phyloP scores from a whole-genome alignment of 108 stramenopile species.

The Aurantiochytrium sp. region DNA sequence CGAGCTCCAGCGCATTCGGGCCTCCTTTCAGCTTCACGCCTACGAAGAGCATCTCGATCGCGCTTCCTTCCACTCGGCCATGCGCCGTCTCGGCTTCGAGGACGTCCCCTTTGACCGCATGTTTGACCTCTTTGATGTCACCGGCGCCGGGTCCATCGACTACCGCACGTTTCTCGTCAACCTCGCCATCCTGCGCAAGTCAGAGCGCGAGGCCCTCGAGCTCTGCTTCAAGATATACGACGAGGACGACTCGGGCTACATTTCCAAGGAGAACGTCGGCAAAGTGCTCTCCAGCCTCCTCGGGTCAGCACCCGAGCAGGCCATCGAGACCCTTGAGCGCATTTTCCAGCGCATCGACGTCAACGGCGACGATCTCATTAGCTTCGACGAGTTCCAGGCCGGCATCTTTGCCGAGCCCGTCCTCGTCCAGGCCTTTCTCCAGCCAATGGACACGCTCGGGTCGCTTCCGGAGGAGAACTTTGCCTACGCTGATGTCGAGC shows the following conservation, averaged over 20 bases:
- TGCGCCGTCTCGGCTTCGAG: slow-evolving; percentile 15
- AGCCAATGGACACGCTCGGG: background rate
- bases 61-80: background rate
- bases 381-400: background rate
- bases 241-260: background rate
- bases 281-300: background rate
- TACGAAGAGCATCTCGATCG: background rate
- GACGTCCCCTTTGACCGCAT: slow-evolving; percentile 13
- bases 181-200: background rate
- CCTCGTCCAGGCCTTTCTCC: slow-evolving; percentile 6
- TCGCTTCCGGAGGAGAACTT: background rate
- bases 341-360: slow-evolving; percentile 5
- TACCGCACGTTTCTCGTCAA: background rate
- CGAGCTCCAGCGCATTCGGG: background rate
- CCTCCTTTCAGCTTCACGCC: slow-evolving; percentile 28
- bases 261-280: background rate
- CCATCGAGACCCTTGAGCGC: background rate
- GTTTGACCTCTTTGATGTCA: slow-evolving; percentile 29
- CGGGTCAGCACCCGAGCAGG: background rate
- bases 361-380: background rate
- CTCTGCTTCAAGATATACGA: slow-evolving; percentile 18
- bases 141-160: background rate
- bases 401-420: slow-evolving; percentile 24
- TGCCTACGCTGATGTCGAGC: background rate
- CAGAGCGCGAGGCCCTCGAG: background rate